Conservation (phyloP, 1,284 basidiomycete species). For the Grifola frondosa region DNA sequence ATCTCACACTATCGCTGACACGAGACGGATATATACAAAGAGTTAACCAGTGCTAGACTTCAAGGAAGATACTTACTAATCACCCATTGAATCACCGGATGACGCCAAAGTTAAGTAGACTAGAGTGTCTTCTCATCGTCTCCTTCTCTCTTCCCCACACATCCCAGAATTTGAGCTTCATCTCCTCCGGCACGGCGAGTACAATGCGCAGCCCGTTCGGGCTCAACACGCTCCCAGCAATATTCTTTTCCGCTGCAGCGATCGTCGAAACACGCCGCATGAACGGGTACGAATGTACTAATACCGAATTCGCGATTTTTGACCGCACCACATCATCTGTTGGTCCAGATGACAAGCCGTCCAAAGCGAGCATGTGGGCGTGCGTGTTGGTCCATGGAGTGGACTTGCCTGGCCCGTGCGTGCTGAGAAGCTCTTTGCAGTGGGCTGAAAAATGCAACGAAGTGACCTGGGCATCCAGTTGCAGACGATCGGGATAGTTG, state of each 20-base stretch:
- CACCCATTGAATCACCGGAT: constrained; percentile 7
- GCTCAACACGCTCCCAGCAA: constrained; percentile 47
- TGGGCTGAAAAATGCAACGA: constrained; percentile 84
- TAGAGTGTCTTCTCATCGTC: constrained; percentile 31
- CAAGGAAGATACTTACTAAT: too few relatives aligned
- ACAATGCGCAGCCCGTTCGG: constrained; percentile 48
- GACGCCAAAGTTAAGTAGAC: background rate
- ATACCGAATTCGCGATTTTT: constrained; percentile 45
- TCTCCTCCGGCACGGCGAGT: constrained; percentile 47
- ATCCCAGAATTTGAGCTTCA: constrained; percentile 52
- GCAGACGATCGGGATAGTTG: constrained; percentile 57
- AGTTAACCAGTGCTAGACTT: too few relatives aligned
- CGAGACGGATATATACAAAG: too few relatives aligned
- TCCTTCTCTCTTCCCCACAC: constrained; percentile 54
- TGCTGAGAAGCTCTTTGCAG: constrained; percentile 86
- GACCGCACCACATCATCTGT: too few relatives aligned
- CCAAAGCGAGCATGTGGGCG: constrained; percentile 21
- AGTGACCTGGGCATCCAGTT: constrained; percentile 71
- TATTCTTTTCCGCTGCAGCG: constrained; percentile 39
- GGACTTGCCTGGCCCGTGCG: constrained; percentile 57
- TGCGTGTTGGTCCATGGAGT: constrained; percentile 35
- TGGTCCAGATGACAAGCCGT: constrained; percentile 11
- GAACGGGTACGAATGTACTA: constrained; percentile 56
- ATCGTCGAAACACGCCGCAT: constrained; percentile 44
- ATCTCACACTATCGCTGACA: too few relatives aligned